A percentile compares a stretch with the other conserved stretches of the same genome.
Evolutionary conservation across 164 flowering plant species (phyloP).

Genomic region (Taxillus chinensis): DNA sequence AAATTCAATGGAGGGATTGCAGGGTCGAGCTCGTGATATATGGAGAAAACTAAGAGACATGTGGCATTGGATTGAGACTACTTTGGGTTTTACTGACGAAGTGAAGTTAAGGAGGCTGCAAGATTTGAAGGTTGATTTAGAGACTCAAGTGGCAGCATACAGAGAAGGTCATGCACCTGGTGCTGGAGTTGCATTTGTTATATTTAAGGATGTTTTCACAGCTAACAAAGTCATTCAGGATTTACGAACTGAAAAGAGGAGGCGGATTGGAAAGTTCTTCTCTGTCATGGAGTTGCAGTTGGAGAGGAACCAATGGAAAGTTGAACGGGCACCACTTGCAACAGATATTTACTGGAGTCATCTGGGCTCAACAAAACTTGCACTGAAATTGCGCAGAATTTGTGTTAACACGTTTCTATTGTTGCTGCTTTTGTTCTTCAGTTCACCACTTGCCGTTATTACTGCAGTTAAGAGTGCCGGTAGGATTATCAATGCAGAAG

Average conservation of each 20-base stretch:
- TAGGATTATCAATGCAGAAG: conserved; percentile 88
- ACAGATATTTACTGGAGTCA: conserved; percentile 94
- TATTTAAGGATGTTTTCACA: conserved; percentile 86
- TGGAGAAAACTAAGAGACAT: conserved; percentile 33
- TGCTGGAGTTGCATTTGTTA: conserved; percentile 93
- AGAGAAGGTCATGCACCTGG: conserved; percentile 84
- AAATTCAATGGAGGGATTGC: conserved; percentile 16
- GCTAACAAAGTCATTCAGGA: conserved; percentile 94
- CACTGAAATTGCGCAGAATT: conserved; percentile 68
- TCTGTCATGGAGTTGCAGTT: conserved; percentile 73
- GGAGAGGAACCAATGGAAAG: conserved; percentile 88
- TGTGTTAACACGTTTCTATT: conserved; percentile 76
- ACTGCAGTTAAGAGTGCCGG: conserved; percentile 78
- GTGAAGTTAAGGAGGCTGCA: conserved; percentile 64
- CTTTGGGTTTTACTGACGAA: conserved; percentile 71
- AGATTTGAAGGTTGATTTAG: conserved; percentile 62
- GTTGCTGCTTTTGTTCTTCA: conserved; percentile 77
- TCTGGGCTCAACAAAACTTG: conserved; percentile 69
- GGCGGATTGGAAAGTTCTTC: conserved; percentile 75
- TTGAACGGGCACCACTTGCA: conserved; percentile 90
- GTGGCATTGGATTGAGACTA: conserved; percentile 30
- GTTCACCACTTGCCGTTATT: conserved; percentile 95
- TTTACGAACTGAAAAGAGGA: conserved; percentile 65
- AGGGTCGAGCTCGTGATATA: conserved; percentile 13
- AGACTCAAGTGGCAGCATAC: conserved; percentile 59